These are phyloP conservation scores for Chalaropsis thielavioides DNA, from an alignment of 2,329 filamentous ascomycete genomes.

Conservation along the genomic window DNA sequence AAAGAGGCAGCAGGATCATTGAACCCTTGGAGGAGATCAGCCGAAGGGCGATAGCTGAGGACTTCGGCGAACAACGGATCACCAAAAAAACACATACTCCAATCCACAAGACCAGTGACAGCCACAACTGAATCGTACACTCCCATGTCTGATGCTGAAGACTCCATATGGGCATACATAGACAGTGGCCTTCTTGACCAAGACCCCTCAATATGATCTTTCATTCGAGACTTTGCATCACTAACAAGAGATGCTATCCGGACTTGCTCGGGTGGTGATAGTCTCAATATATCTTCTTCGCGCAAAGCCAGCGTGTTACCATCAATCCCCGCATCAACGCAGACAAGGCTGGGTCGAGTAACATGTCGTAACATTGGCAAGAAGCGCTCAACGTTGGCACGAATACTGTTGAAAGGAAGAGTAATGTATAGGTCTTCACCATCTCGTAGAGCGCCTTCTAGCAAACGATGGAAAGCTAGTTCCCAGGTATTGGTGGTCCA, in stretches of 20 bases:
- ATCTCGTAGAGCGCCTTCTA: slow-evolving; percentile 43
- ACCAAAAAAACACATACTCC: slow-evolving; percentile 45
- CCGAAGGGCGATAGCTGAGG: slow-evolving; percentile 32
- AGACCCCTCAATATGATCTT: background rate
- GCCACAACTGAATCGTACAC: slow-evolving; percentile 21
- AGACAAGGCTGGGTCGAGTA: slow-evolving; percentile 36
- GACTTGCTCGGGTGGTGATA: background rate
- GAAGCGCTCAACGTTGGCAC: slow-evolving; percentile 37
- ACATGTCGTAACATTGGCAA: slow-evolving; percentile 38
- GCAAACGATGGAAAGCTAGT: slow-evolving; percentile 39
- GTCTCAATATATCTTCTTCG: slow-evolving; percentile 2
- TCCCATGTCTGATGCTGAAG: background rate
- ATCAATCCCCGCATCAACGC: slow-evolving; percentile 39
- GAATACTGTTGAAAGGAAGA: slow-evolving; percentile 41
- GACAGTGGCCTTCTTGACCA: background rate
- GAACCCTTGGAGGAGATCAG: slow-evolving; percentile 36
- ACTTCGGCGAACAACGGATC: slow-evolving; percentile 41
- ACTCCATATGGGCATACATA: background rate
- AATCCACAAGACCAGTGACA: slow-evolving; percentile 41
- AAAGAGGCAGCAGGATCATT: slow-evolving; percentile 17
- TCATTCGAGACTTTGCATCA: background rate
- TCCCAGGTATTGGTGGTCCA: slow-evolving; percentile 33
- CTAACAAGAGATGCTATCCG: background rate
- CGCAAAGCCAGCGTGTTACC: slow-evolving; percentile 34
- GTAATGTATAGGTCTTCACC: slow-evolving; percentile 45